These are phyloP conservation scores for Magnusiomyces ingens DNA, from an alignment of 1,139 yeast species.

Conservation along the genomic window DNA sequence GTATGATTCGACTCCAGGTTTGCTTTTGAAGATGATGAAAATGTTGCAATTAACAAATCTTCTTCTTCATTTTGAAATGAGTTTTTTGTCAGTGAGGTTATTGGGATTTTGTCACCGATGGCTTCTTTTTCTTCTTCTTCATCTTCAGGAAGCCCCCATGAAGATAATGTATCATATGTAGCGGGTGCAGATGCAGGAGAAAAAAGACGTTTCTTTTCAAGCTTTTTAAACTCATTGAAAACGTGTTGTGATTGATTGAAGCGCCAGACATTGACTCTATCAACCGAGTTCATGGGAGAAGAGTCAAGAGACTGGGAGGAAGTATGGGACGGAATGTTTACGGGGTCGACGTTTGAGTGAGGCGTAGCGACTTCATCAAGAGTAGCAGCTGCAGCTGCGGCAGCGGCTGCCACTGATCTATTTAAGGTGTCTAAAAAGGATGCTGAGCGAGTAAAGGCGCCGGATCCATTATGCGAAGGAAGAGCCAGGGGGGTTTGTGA, in stretches of 20 bases:
- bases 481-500: conserved; percentile 28
- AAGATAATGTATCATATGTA: conserved; percentile 2
- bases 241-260: conserved; percentile 34
- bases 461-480: conserved; percentile 35
- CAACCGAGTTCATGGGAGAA: conserved; percentile 21
- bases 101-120: too few species aligned
- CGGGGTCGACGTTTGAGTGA: conserved; percentile 31
- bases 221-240: conserved; percentile 27
- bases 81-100: too few species aligned
- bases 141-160: conserved; percentile 14
- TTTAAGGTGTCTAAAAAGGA: conserved; percentile 22
- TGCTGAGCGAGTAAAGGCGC: conserved; percentile 13
- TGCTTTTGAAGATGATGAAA: too few species aligned
- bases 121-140: neutral
- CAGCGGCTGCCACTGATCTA: conserved; percentile 7
- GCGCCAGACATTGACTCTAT: conserved; percentile 37
- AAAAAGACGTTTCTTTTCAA: conserved; percentile 20
- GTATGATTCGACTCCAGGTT: too few species aligned
- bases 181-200: neutral
- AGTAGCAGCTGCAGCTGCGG: conserved; percentile 11
- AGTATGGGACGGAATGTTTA: conserved; percentile 25
- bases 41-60: too few species aligned
- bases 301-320: conserved; percentile 25
- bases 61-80: too few species aligned
- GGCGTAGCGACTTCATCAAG: conserved; percentile 20